Conservation (phyloP, 2,329 filamentous ascomycete species). For the Coleophoma eucalyptorum region DNA sequence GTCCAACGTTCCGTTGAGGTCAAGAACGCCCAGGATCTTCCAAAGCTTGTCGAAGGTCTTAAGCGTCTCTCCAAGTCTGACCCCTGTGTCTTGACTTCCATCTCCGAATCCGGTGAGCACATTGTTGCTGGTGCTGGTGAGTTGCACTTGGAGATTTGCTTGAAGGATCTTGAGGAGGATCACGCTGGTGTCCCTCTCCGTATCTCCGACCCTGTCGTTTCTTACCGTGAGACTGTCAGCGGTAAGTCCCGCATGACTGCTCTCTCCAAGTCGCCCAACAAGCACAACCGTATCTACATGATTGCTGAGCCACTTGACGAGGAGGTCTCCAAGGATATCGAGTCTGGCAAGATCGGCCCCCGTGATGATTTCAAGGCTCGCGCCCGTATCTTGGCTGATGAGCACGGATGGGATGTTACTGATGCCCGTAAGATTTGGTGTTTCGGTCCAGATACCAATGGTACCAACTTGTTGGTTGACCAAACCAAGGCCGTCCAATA, state of each 20-base stretch:
- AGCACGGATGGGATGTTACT: slow-evolving; percentile 98
- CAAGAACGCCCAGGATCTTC: slow-evolving; percentile 99
- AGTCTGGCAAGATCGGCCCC: slow-evolving; percentile 84
- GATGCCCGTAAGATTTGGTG: slow-evolving; percentile 99
- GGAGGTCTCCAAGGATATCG: slow-evolving; percentile 88
- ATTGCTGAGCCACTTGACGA: slow-evolving; percentile 85
- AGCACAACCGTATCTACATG: slow-evolving; percentile 99
- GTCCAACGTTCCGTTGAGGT: slow-evolving; percentile 98
- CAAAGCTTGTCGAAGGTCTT: slow-evolving; percentile 99
- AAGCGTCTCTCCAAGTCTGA: slow-evolving; percentile 99
- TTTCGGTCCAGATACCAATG: slow-evolving; percentile 96
- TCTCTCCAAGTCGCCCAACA: slow-evolving; percentile 99
- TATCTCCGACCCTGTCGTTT: slow-evolving; percentile 96
- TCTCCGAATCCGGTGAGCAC: slow-evolving; percentile 94
- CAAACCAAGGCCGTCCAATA: slow-evolving; percentile 99
- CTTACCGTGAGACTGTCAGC: slow-evolving; percentile 95
- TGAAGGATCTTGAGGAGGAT: slow-evolving; percentile 99
- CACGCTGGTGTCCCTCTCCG: slow-evolving; percentile 97
- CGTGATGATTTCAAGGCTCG: slow-evolving; percentile 99
- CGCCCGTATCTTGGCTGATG: slow-evolving; percentile 92
- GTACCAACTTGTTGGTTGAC: slow-evolving; percentile 97
- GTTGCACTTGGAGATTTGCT: slow-evolving; percentile 98
- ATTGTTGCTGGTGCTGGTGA: slow-evolving; percentile 98
- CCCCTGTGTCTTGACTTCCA: slow-evolving; percentile 91
- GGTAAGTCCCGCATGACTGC: slow-evolving; percentile 88